phyloP scores from a whole-genome alignment of 805 yeast genomes.

The Yarrowia bubula region DNA sequence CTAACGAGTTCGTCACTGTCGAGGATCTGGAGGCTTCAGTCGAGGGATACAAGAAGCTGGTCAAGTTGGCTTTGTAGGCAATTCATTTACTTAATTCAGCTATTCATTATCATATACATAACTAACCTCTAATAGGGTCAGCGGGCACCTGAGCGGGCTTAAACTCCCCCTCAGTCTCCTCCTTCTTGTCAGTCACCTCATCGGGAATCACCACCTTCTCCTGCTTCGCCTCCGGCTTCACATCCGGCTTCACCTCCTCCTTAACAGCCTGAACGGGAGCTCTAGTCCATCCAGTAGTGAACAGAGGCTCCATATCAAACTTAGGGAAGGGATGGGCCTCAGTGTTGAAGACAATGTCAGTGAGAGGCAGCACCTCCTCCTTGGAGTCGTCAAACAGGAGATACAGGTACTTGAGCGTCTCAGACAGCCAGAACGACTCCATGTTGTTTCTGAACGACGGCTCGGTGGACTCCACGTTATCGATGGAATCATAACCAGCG shows the following conservation, averaged over 20 bases:
- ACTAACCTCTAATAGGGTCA: not conserved
- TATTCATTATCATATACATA: not conserved
- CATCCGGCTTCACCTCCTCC: not conserved
- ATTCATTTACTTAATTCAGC: no score
- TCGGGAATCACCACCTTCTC: not conserved
- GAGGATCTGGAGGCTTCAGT: conserved; percentile 51
- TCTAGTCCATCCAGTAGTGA: conserved; percentile 59
- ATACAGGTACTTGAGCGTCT: conserved; percentile 83
- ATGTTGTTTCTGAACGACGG: conserved; percentile 64
- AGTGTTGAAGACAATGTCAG: conserved; percentile 76
- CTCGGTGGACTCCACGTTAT: conserved; percentile 59
- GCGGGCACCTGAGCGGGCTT: conserved; percentile 14
- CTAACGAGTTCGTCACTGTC: conserved; percentile 51
- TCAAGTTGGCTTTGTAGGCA: conserved; percentile 31
- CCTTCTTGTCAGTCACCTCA: not conserved
- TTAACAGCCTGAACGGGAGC: conserved; percentile 6
- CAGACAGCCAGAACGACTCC: conserved; percentile 94
- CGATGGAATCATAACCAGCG: conserved; percentile 60
- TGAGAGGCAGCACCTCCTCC: conserved; percentile 60
- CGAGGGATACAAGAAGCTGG: conserved; percentile 51
- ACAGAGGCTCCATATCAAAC: conserved; percentile 51
- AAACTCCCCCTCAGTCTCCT: not conserved
- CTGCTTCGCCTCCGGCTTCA: not conserved
- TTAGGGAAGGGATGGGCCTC: conserved; percentile 94
- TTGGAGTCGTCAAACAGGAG: conserved; percentile 54